A percentile compares a stretch with the other conserved stretches of the same genome.
Evolutionary conservation across 495 filamentous ascomycete species (phyloP).

Genomic region (Lichina pygmaea): DNA sequence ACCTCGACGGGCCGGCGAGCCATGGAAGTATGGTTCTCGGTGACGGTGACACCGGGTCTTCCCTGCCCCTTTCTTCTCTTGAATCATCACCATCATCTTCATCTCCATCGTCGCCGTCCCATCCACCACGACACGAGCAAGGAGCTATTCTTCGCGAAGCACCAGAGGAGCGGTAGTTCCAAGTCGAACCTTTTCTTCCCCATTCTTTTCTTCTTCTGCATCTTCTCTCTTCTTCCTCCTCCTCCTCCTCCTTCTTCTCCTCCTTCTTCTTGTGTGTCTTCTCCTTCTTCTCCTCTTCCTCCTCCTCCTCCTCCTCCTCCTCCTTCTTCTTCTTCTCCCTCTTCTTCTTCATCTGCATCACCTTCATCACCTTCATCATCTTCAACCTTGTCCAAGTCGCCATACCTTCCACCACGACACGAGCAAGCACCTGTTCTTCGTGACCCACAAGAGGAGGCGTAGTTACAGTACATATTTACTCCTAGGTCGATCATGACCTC

Average conservation of each 20-base stretch:
- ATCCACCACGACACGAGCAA: no score
- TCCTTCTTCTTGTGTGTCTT: not conserved
- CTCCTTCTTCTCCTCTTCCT: not conserved
- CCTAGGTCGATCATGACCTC: no score
- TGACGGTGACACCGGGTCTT: not conserved
- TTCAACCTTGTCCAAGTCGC: no score
- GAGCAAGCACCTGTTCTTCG: no score
- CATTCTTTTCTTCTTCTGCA: not conserved
- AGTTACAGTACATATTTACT: no score
- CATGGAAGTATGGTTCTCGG: not conserved
- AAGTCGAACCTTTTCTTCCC: no score
- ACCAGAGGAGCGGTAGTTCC: no score
- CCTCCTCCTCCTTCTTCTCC: not conserved
- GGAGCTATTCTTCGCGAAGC: no score
- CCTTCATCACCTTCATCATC: no score
- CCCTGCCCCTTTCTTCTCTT: not conserved
- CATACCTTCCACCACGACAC: no score
- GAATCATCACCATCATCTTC: not conserved
- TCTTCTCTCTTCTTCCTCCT: no score
- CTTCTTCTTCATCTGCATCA: not conserved
- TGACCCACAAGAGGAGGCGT: no score
- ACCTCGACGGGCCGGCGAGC: conserved; percentile 40
- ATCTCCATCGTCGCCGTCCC: not conserved
- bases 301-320: not conserved
- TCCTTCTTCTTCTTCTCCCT: not conserved